Evolutionary conservation across 169 alveolate species (phyloP).

Genomic region (Sarcocystis neurona): DNA sequence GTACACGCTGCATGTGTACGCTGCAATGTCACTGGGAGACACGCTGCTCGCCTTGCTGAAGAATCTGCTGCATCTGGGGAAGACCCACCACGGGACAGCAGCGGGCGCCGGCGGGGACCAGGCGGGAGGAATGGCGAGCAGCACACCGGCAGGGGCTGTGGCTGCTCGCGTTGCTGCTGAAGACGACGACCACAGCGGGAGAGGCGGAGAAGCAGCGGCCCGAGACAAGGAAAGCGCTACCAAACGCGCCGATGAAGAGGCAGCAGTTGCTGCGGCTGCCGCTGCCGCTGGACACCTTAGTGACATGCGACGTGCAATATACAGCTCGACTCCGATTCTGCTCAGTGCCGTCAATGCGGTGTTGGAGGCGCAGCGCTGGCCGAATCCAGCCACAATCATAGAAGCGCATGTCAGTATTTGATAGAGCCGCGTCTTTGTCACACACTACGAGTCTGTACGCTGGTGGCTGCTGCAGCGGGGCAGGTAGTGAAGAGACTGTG

Average conservation of each 20-base stretch:
- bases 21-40: conserved; percentile 36
- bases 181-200: neutral
- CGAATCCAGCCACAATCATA: conserved; percentile 30
- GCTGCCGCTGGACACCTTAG: conserved; percentile 9
- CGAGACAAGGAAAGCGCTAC: neutral
- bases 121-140: neutral
- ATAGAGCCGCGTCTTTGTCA: neutral
- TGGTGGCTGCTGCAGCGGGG: too few species aligned
- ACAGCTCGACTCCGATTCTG: conserved; percentile 24
- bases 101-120: neutral
- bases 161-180: conserved; percentile 31
- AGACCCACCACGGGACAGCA: conserved; percentile 22
- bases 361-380: conserved; percentile 49
- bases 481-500: too few species aligned
- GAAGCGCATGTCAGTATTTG: conserved; percentile 36
- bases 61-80: conserved; percentile 46
- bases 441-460: too few species aligned
- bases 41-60: conserved; percentile 17
- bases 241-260: conserved; percentile 5
- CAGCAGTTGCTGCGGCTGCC: conserved; percentile 3
- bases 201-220: conserved; percentile 11
- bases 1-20: conserved; percentile 52
- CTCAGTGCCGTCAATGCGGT: conserved; percentile 36
- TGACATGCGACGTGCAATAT: conserved; percentile 4
- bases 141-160: neutral